These are phyloP conservation scores for Carex littledalei DNA, from an alignment of 176 grass and related monocot genomes.

Conservation along the genomic window DNA sequence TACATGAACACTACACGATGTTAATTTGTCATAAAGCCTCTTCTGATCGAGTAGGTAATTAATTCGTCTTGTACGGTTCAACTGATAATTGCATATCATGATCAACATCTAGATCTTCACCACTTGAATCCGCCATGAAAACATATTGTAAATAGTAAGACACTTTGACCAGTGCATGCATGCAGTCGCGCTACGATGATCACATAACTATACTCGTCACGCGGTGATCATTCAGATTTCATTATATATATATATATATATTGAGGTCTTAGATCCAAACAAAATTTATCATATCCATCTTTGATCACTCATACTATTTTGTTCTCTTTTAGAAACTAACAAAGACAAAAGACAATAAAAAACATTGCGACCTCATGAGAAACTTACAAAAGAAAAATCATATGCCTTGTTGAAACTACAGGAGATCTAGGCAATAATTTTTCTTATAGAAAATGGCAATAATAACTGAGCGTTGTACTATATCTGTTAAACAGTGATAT, in stretches of 20 bases:
- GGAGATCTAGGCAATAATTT: background rate
- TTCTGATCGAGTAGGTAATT: background rate
- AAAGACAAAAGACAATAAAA: background rate
- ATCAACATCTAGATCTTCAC: background rate
- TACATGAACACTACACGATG: background rate
- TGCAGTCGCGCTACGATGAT: background rate
- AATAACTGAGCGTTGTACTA: background rate
- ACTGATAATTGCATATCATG: background rate
- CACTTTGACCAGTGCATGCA: background rate
- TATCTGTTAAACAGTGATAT: no score
- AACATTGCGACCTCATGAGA: background rate
- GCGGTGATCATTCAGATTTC: background rate
- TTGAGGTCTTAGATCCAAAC: background rate
- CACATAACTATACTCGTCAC: background rate
- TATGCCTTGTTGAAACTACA: background rate
- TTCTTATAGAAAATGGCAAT: background rate
- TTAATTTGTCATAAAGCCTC: background rate
- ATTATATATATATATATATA: no score
- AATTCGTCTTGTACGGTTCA: background rate
- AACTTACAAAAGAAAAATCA: slow-evolving; percentile 11
- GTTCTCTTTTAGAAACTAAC: background rate
- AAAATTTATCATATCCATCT: background rate
- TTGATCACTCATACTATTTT: background rate
- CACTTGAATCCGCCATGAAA: background rate
- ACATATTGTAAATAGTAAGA: background rate